Conservation (phyloP, 768 basidiomycete species). For the Favolaschia claudopus region DNA sequence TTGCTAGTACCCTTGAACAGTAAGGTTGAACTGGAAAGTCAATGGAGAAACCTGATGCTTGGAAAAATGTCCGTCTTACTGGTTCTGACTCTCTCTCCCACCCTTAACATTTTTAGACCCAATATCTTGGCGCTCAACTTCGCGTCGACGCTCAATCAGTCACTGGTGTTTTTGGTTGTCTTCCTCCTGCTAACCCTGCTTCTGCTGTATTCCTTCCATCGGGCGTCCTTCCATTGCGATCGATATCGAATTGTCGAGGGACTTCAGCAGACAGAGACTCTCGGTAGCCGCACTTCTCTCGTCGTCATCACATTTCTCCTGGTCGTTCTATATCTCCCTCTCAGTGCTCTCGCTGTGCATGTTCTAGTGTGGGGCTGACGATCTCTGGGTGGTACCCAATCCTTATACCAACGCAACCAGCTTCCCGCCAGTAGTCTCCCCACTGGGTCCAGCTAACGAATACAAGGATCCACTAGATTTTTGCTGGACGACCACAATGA, state of each 20-base stretch:
- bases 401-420: constrained; percentile 68
- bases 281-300: constrained; percentile 57
- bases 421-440: constrained; percentile 54
- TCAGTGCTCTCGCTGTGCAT: constrained; percentile 80
- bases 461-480: constrained; percentile 73
- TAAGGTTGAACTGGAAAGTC: constrained; percentile 45
- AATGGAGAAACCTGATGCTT: constrained; percentile 68
- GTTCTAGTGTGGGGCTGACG: constrained; percentile 80
- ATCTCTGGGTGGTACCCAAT: constrained; percentile 77
- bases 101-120: constrained; percentile 60
- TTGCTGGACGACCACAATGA: constrained; percentile 84
- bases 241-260: constrained; percentile 62
- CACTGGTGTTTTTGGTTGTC: constrained; percentile 65
- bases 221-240: constrained; percentile 55
- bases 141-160: constrained; percentile 63
- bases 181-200: constrained; percentile 62
- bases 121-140: constrained; percentile 81
- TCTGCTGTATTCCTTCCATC: constrained; percentile 67
- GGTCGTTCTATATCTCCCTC: constrained; percentile 75
- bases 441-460: constrained; percentile 62
- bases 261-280: constrained; percentile 53
- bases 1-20: constrained; percentile 51
- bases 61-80: constrained; percentile 65
- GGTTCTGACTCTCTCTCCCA: constrained; percentile 10
- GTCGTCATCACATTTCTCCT: constrained; percentile 71